phyloP scores from a whole-genome alignment of 129 eudicot genomes.

The Lonicera japonica region DNA sequence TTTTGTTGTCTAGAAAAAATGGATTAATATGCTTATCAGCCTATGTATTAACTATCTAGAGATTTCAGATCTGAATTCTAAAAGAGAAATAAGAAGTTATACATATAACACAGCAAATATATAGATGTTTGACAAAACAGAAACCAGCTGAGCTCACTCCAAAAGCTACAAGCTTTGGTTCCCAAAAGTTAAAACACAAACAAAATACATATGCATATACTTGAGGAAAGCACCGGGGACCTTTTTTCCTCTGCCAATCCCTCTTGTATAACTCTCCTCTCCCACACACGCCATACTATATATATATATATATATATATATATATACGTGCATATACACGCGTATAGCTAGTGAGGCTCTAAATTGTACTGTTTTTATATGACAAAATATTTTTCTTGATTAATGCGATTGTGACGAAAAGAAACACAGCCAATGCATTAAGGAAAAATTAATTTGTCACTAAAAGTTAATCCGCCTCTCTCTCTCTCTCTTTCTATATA shows the following conservation, averaged over 20 bases:
- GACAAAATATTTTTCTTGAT: no score
- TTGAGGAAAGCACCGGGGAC: constrained; percentile 44
- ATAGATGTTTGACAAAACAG: constrained; percentile 19
- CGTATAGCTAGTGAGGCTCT: no score
- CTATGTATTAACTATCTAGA: no score
- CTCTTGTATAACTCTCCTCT: constrained; percentile 8
- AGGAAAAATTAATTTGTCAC: no score
- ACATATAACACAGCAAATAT: background rate
- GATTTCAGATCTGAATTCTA: no score
- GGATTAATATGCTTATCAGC: no score
- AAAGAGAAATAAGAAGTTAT: background rate
- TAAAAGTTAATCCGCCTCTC: no score
- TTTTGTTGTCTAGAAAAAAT: no score
- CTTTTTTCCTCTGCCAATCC: constrained; percentile 20
- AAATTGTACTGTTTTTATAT: no score
- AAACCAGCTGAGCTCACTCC: constrained; percentile 59
- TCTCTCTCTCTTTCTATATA: background rate
- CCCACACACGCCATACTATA: background rate
- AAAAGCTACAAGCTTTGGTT: constrained; percentile 49
- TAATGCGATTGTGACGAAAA: no score
- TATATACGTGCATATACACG: background rate
- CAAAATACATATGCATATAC: background rate
- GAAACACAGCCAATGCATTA: no score
- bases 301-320: background rate
- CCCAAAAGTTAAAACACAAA: constrained; percentile 13